Conservation (phyloP, 768 basidiomycete species). For the Termitomyces sp. region DNA sequence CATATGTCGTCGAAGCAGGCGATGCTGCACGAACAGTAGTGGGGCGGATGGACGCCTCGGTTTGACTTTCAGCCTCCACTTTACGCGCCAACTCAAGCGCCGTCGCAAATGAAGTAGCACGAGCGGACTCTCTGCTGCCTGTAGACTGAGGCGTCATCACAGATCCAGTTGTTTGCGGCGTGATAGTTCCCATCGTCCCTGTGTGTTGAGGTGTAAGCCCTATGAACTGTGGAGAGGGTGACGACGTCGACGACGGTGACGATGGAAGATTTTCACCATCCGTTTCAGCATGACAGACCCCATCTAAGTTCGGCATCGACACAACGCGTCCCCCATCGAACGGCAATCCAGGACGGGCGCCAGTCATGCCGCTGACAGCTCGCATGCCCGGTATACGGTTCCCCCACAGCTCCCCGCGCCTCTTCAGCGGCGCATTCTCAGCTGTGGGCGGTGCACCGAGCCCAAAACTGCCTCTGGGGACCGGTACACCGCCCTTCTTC, state of each 20-base stretch:
- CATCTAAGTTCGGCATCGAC: conserved; percentile 19
- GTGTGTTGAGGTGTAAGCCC: conserved; percentile 9
- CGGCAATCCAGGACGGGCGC: conserved; percentile 16
- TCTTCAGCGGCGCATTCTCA: conserved; percentile 39
- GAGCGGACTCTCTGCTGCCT: conserved; percentile 12
- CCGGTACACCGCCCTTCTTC: conserved; percentile 67
- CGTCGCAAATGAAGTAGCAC: conserved; percentile 31
- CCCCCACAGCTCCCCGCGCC: conserved; percentile 65
- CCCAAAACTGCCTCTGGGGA: conserved; percentile 71
- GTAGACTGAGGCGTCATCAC: conserved; percentile 9
- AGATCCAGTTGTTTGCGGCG: conserved; percentile 5
- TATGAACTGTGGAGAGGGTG: conserved; percentile 15
- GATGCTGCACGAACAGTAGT: conserved; percentile 14
- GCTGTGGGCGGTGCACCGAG: conserved; percentile 55
- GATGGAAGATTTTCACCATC: conserved; percentile 18
- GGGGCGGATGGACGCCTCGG: conserved; percentile 9
- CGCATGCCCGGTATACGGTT: conserved; percentile 54
- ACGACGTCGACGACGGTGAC: conserved; percentile 24
- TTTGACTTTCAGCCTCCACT: conserved; percentile 29
- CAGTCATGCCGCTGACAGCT: conserved; percentile 20
- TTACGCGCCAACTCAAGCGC: conserved; percentile 37
- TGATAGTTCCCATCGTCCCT: not conserved
- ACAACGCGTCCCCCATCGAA: conserved; percentile 20
- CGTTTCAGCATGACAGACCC: conserved; percentile 8
- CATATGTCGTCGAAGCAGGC: conserved; percentile 3